These are phyloP conservation scores for Solanum hybrid DNA, from an alignment of 305 asterid genomes.

Conservation along the genomic window DNA sequence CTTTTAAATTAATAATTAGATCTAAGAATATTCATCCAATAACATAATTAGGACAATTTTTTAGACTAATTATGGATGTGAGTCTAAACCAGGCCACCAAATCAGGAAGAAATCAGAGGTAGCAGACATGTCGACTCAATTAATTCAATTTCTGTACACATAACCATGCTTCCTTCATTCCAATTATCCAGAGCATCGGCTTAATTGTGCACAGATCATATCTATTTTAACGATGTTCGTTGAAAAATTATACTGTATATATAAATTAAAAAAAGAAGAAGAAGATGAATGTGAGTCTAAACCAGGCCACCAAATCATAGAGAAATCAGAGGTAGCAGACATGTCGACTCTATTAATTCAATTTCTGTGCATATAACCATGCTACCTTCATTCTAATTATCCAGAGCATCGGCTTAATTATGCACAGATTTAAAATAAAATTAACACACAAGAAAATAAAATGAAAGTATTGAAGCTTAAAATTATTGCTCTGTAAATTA, in stretches of 20 bases:
- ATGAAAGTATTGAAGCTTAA: not conserved
- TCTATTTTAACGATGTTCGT: not conserved
- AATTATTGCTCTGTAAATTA: not conserved
- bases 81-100: constrained; percentile 82
- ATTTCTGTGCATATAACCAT: constrained; percentile 74
- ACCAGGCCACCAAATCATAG: constrained; percentile 81
- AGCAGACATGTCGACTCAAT: constrained; percentile 80
- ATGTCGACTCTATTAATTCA: constrained; percentile 49
- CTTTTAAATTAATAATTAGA: too few relatives aligned
- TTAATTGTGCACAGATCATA: constrained; percentile 26
- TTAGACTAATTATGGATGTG: not conserved
- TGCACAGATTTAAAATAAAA: not conserved
- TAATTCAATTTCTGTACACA: constrained; percentile 50
- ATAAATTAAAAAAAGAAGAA: too few relatives aligned
- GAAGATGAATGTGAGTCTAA: constrained; percentile 38
- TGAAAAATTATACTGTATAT: not conserved
- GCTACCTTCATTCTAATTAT: constrained; percentile 57
- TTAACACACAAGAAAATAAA: not conserved
- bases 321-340: constrained; percentile 68
- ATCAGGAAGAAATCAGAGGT: constrained; percentile 47
- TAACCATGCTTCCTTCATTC: constrained; percentile 81
- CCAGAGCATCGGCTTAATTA: constrained; percentile 90
- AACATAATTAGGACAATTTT: too few relatives aligned
- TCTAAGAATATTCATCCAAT: too few relatives aligned
- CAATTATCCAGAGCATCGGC: constrained; percentile 78